Percentiles rank a stretch among this genome's conserved stretches.
Conservation (phyloP, 805 yeast species). For the Yarrowia yakushimensis region DNA sequence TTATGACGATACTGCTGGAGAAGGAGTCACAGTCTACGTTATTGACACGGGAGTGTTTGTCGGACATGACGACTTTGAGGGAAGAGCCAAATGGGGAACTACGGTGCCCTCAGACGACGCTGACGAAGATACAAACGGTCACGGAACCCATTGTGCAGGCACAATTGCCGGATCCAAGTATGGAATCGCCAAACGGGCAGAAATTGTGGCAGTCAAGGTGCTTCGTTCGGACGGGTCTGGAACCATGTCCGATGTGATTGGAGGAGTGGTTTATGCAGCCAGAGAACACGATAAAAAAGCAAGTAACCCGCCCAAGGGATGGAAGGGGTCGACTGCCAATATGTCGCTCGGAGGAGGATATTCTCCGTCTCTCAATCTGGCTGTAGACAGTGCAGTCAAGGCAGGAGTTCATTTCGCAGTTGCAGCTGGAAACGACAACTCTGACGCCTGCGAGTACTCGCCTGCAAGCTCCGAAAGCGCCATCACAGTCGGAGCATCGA, state of each 20-base stretch:
- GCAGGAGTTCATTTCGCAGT: constrained; percentile 59
- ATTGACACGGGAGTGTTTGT: constrained; percentile 71
- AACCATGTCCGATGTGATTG: constrained; percentile 56
- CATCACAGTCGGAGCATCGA: constrained; percentile 51
- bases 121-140: constrained; percentile 57
- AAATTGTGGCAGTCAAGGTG: constrained; percentile 58
- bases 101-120: constrained; percentile 49
- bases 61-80: constrained; percentile 54
- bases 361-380: constrained; percentile 53
- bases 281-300: constrained; percentile 45
- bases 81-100: constrained; percentile 59
- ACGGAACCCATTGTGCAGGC: constrained; percentile 67
- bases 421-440: constrained; percentile 44
- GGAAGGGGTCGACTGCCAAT: constrained; percentile 59
- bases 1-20: constrained; percentile 57
- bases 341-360: constrained; percentile 61
- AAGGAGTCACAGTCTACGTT: constrained; percentile 68
- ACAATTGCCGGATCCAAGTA: constrained; percentile 55
- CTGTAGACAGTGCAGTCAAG: constrained; percentile 55
- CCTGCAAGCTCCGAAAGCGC: constrained; percentile 55
- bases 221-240: constrained; percentile 58
- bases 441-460: constrained; percentile 55
- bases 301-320: constrained; percentile 43
- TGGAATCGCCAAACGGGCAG: constrained; percentile 59
- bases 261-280: constrained; percentile 60